A percentile compares a stretch with the other conserved stretches of the same genome.
Conservation (phyloP, 257 asterid species). For the Jaltomata sinuosa region DNA sequence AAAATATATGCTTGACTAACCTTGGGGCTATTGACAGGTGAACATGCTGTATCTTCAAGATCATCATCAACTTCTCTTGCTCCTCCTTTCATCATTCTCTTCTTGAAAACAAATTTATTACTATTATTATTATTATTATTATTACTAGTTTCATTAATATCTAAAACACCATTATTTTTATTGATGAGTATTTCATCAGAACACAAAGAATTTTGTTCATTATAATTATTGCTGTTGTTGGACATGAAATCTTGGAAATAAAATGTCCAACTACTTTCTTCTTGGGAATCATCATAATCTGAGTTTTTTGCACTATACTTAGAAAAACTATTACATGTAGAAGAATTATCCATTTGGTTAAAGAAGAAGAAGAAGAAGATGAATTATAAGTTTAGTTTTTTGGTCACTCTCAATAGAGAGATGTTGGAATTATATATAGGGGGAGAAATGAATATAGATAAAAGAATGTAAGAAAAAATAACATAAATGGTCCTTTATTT, state of each 20-base stretch:
- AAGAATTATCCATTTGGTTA: constrained; percentile 9
- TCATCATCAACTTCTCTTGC: constrained; percentile 25
- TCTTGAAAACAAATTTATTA: constrained; percentile 27
- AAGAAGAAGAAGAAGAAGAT: background rate
- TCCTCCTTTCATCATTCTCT: constrained; percentile 26
- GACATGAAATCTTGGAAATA: constrained; percentile 49
- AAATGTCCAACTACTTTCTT: constrained; percentile 82
- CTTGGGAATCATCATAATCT: constrained; percentile 26
- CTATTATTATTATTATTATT: background rate
- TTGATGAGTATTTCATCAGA: background rate
- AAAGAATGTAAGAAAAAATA: background rate
- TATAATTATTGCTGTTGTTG: constrained; percentile 3
- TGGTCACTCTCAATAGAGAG: constrained; percentile 1
- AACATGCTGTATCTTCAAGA: constrained; percentile 73
- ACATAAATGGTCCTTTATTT: background rate
- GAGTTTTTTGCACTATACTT: constrained; percentile 1
- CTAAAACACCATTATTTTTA: background rate
- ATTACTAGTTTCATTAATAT: constrained; percentile 2
- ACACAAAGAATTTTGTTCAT: background rate
- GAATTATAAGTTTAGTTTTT: background rate
- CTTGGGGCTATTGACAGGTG: constrained; percentile 76
- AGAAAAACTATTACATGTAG: background rate
- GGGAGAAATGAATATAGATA: background rate
- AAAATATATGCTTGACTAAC: constrained; percentile 7
- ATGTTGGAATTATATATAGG: constrained; percentile 20